phyloP scores from a whole-genome alignment of 129 eudicot genomes.

The Flaveria trinervia region DNA sequence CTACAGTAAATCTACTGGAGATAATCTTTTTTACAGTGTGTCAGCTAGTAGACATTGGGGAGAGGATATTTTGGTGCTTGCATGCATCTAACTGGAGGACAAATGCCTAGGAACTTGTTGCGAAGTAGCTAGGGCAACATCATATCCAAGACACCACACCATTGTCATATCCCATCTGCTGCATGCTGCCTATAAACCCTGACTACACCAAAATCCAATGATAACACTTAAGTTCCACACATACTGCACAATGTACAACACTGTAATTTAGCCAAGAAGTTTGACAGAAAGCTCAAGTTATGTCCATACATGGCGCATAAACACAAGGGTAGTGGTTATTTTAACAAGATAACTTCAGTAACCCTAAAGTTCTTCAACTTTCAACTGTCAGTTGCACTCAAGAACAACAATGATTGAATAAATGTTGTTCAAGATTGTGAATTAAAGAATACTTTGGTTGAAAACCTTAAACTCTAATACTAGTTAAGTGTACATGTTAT shows the following conservation, averaged over 20 bases:
- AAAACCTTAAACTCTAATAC: background rate
- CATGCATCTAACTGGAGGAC: conserved; percentile 17
- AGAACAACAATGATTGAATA: background rate
- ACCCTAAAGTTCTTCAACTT: background rate
- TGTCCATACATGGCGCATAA: background rate
- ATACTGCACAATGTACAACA: conserved; percentile 15
- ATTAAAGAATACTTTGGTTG: background rate
- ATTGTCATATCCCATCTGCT: conserved; percentile 33
- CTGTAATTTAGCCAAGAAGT: background rate
- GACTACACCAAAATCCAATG: conserved; percentile 25
- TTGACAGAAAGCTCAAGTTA: background rate
- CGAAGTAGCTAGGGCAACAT: conserved; percentile 30
- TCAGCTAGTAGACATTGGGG: background rate
- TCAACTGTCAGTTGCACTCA: background rate
- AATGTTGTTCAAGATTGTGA: background rate
- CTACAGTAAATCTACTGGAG: background rate
- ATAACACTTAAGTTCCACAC: background rate
- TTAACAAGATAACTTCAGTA: background rate
- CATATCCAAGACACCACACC: conserved; percentile 20
- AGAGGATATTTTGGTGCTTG: conserved; percentile 32
- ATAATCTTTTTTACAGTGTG: background rate
- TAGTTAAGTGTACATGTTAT: background rate
- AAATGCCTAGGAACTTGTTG: conserved; percentile 35
- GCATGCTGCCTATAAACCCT: background rate
- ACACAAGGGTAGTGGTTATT: no score